phyloP scores from a whole-genome alignment of 768 basidiomycete species.

The Phylloporus scabripes region DNA sequence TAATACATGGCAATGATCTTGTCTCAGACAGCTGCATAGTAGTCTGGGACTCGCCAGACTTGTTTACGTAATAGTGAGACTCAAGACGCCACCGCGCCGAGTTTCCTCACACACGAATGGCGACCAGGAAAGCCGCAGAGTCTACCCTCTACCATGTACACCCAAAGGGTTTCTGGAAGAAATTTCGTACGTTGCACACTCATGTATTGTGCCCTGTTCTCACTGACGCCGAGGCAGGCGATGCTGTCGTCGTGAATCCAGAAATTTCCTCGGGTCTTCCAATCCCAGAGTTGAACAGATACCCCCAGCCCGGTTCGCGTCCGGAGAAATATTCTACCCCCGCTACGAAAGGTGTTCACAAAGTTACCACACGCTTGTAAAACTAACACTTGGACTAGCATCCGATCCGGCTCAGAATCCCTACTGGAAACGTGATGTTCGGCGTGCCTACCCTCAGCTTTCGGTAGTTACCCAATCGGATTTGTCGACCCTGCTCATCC shows the following conservation, averaged over 20 bases:
- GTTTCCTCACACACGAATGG: slow-evolving; percentile 40
- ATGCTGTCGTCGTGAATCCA: slow-evolving; percentile 78
- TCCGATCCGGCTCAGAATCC: slow-evolving; percentile 86
- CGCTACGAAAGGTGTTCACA: slow-evolving; percentile 69
- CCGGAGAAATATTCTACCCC: slow-evolving; percentile 84
- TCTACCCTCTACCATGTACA: slow-evolving; percentile 86
- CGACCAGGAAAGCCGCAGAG: slow-evolving; percentile 77
- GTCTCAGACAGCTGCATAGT: too few relatives aligned
- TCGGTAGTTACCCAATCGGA: slow-evolving; percentile 84
- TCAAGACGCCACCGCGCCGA: not conserved
- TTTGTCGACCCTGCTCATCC: slow-evolving; percentile 72
- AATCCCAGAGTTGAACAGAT: slow-evolving; percentile 62
- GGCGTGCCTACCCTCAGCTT: slow-evolving; percentile 86
- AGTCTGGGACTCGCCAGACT: too few relatives aligned
- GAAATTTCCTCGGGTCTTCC: slow-evolving; percentile 90
- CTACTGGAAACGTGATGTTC: slow-evolving; percentile 95
- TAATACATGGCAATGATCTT: too few relatives aligned
- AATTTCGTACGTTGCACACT: slow-evolving; percentile 62
- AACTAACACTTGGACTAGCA: slow-evolving; percentile 39
- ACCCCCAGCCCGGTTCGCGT: slow-evolving; percentile 84
- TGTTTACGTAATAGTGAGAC: slow-evolving; percentile 13
- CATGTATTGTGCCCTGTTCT: not conserved
- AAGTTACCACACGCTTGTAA: not conserved
- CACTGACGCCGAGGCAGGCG: slow-evolving; percentile 46
- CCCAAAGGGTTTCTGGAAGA: slow-evolving; percentile 94